Evolutionary conservation across 1,284 basidiomycete genomes (phyloP), one percentile per base, ranked within the genome.

Genomic region (Ceratobasidium sp.): DNA sequence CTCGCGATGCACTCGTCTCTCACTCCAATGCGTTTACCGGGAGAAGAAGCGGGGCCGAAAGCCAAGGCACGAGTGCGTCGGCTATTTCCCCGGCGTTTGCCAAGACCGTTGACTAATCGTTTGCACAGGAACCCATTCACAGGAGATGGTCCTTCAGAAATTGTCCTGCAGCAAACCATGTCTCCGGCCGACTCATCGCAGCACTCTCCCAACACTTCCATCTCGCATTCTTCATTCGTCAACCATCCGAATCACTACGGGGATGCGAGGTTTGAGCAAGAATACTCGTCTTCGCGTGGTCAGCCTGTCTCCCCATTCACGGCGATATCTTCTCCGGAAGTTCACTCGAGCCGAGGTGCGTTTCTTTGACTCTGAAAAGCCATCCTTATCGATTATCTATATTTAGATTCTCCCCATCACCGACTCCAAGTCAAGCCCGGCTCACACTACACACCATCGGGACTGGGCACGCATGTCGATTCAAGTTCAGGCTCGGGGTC

Each of bases 41-140:
- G 60, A 64, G 43, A 64, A 64, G 35, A 64, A 64, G 40, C 60
- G 60, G 20, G 60, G 60, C n/a, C 34, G 60, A 20, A 64, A 64
- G 32, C 60, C 60, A 38, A 31, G 60, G 29, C 45, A 64, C 32
- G 12, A 25, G 60, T 64, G 29, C 17, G 60, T 40, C 40, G 32
- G 15, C 27, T 62, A 25, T 20, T 34, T 29, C 8, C 17, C 35
- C 27, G 27, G 60, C n/a, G 29, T 35, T 34, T 38, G 22, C 47
- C 31, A 52, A 64, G 35, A 38, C 45, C 57, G 55, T 22, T 17
- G 22, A 50, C 34, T 32, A 32, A 4, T n/a, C n/a, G 20, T 57
- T 42, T 22, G 43, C 31, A 20, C 60, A 67, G 62, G 35, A 49
- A 67, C 45, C 62, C 62, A 27, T 67, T 53, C 34, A 50, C 62